phyloP scores from a whole-genome alignment of 2,329 filamentous ascomycete genomes.

The Cladophialophora chaetospira region DNA sequence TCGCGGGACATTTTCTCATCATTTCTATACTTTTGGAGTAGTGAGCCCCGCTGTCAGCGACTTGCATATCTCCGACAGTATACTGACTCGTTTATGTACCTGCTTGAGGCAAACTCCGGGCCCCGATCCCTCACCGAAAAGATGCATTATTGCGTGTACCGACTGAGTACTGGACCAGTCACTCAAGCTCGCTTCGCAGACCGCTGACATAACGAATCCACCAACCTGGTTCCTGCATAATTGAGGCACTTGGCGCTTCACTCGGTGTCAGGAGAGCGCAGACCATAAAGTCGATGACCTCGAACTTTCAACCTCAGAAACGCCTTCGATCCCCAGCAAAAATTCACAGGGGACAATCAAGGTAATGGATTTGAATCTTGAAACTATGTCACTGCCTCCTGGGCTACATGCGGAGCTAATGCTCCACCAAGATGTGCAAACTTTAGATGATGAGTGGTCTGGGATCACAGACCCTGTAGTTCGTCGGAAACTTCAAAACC shows the following conservation, averaged over 20 bases:
- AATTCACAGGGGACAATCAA: not conserved
- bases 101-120: no score
- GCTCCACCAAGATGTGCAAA: constrained; percentile 29
- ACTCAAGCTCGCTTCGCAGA: no score
- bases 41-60: constrained; percentile 6
- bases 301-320: not conserved
- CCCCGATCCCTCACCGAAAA: no score
- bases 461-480: constrained; percentile 47
- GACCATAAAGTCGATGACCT: not conserved
- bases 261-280: constrained; percentile 3
- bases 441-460: constrained; percentile 50
- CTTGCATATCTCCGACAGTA: not conserved
- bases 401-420: constrained; percentile 23
- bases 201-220: not conserved
- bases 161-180: no score
- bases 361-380: not conserved
- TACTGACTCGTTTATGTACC: no score
- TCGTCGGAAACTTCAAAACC: constrained; percentile 48
- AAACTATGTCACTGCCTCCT: constrained; percentile 8
- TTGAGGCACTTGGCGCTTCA: not conserved
- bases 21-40: no score
- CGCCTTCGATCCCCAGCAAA: no score
- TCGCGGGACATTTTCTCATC: no score
- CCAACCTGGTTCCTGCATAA: not conserved
- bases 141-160: no score